Evolutionary conservation across 352 stramenopile genomes (phyloP).

Genomic region (Phytopythium helicoides): DNA sequence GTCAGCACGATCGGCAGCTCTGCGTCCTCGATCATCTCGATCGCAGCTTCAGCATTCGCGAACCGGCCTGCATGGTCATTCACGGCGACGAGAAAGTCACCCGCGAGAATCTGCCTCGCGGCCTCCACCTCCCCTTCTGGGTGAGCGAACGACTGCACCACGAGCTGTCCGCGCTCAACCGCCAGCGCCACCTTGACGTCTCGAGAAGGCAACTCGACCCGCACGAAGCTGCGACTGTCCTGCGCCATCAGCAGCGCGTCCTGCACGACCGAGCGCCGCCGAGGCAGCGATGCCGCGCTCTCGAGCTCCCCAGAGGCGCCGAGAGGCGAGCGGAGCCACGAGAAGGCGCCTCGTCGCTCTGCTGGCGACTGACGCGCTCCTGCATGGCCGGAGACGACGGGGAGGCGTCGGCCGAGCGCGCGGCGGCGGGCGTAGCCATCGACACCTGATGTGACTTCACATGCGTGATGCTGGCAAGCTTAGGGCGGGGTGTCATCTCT

Average conservation of each 20-base stretch:
- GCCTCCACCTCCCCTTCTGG: constrained; percentile 34
- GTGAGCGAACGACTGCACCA: constrained; percentile 43
- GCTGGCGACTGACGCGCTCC: too few relatives aligned
- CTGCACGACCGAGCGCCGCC: constrained; percentile 22
- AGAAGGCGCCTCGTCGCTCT: too few relatives aligned
- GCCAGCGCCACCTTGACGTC: constrained; percentile 53
- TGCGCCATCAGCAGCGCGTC: constrained; percentile 13
- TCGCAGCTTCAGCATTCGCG: constrained; percentile 42
- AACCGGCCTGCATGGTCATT: constrained; percentile 45
- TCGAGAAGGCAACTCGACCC: constrained; percentile 40
- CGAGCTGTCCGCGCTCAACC: constrained; percentile 34
- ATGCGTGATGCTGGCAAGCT: constrained; percentile 18
- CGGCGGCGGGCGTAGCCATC: too few relatives aligned
- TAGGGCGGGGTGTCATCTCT: not conserved
- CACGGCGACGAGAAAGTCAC: constrained; percentile 63
- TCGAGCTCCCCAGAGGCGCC: not conserved
- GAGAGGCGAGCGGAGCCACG: too few relatives aligned
- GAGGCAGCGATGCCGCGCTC: constrained; percentile 3
- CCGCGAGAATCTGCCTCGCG: constrained; percentile 35
- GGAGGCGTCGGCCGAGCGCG: too few relatives aligned
- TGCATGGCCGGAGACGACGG: too few relatives aligned
- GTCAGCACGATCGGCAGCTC: constrained; percentile 47
- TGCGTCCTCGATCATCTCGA: constrained; percentile 29
- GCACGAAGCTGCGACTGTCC: constrained; percentile 32
- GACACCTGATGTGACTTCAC: too few relatives aligned